Base-by-base conservation (phyloP, 805 yeast species). In the Sugiyamaella mastotermitis region DNA sequence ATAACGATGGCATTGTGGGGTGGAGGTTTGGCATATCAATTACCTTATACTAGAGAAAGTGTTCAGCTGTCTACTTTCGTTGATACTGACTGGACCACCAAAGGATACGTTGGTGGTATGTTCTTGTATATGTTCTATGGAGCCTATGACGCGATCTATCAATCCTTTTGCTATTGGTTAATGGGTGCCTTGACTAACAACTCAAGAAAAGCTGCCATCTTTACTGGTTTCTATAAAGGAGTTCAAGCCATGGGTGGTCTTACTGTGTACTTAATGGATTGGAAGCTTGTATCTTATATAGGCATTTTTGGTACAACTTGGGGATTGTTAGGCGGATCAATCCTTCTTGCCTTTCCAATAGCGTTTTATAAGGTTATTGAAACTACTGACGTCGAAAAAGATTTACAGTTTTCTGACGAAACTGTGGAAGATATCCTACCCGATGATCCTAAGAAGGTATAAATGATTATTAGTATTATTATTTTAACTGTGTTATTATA, bases 161-260 rank as follows among this genome's bases (percentile, higher is more conserved):
- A 77, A 57, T 64, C 75, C 15, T 75, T 56, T 49, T 62, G 68
- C 38, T 71, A 72, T 57, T 76, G 80, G 76, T 43, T 69, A 31
- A 60, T 76, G 60, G 82, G 81, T 31, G 68, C 77, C 31, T 56
- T 76, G 37, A 66, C 79, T 38, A 76, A 76, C 53, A 67, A 69
- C 51, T 71, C 78, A 23, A 66, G 72, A 58, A 72, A 69, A 53
- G 61, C 65, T 30, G 74, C 78, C 20, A 56, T 74, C 43, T 71
- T 72, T 49, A 76, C 77, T 16, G 80, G 79, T 30, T 71, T 72
- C 54, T 76, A 74, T 62, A 76, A 76, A 61, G 74, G 78, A 40
- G 56, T 76, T 42, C 82, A 76, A 59, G 67, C 76, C 26, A 80
- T 79, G 7, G 79, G 78, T 52, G 75, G 77, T 10, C 80, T 76